Evolutionary conservation across 2,329 filamentous ascomycete genomes (phyloP).

Genomic region (Leptographium flavum): DNA sequence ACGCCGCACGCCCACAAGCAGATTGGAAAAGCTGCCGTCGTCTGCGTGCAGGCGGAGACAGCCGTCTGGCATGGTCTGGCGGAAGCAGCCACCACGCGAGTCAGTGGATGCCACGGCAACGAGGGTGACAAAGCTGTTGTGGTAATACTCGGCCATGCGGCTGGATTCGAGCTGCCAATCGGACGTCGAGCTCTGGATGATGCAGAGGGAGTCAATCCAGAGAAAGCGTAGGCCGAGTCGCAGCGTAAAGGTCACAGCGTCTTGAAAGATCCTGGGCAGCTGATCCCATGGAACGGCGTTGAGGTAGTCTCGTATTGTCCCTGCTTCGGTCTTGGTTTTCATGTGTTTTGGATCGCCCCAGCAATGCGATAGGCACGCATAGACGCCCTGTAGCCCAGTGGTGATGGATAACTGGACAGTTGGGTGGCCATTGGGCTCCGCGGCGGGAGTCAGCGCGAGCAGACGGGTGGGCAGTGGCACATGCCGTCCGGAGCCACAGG

Average conservation of each 20-base stretch:
- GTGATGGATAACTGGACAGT: neutral
- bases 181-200: neutral
- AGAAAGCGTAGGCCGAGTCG: neutral
- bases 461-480: neutral
- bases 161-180: constrained; percentile 6
- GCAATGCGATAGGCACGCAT: neutral
- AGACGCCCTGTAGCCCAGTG: neutral
- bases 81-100: neutral
- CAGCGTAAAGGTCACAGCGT: neutral
- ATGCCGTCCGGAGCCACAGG: neutral
- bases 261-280: neutral
- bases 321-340: no score
- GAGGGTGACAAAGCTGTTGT: constrained; percentile 3
- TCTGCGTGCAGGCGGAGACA: neutral
- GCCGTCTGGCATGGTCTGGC: neutral
- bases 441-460: neutral
- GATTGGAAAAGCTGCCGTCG: neutral
- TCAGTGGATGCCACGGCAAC: neutral
- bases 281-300: neutral
- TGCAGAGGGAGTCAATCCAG: neutral
- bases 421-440: neutral
- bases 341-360: neutral
- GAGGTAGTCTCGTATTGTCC: neutral
- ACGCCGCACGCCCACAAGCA: neutral
- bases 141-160: constrained; percentile 6